phyloP scores from a whole-genome alignment of 2,329 filamentous ascomycete genomes.

The Diplodia intermedia region DNA sequence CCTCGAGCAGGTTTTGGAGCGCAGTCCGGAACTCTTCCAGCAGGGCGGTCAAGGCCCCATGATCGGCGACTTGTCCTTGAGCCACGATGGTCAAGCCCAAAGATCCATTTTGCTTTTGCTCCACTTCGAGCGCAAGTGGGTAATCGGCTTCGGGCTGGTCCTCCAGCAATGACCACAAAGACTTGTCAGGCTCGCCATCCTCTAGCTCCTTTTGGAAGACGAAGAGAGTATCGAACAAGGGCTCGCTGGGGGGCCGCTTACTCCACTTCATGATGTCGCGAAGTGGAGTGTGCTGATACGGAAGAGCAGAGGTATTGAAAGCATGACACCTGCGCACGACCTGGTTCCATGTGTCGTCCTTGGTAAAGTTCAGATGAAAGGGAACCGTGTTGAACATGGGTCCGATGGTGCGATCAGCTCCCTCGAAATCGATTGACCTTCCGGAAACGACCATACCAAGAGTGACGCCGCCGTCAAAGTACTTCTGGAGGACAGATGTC shows the following conservation, averaged over 20 bases:
- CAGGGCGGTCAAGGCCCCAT: conserved; percentile 47
- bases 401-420: conserved; percentile 72
- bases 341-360: conserved; percentile 63
- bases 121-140: conserved; percentile 77
- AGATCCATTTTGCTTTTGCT: conserved; percentile 56
- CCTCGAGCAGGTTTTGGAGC: conserved; percentile 46
- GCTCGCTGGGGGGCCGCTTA: conserved; percentile 58
- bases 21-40: conserved; percentile 53
- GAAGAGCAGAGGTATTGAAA: conserved; percentile 71
- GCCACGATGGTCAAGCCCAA: conserved; percentile 68
- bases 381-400: conserved; percentile 92
- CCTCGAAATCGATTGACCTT: conserved; percentile 71
- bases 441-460: conserved; percentile 83
- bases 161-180: conserved; percentile 61
- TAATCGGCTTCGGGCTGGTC: conserved; percentile 65
- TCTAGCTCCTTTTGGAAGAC: conserved; percentile 71
- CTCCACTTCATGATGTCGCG: conserved; percentile 83
- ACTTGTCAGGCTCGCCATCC: conserved; percentile 36
- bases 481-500: conserved; percentile 66
- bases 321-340: conserved; percentile 71
- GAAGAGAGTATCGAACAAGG: conserved; percentile 77
- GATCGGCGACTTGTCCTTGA: conserved; percentile 55
- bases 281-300: conserved; percentile 80
- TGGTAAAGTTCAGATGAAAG: conserved; percentile 61
- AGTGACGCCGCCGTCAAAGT: conserved; percentile 57